Evolutionary conservation across 2,329 filamentous ascomycete genomes (phyloP).

Genomic region (Ceratocystis albifundus): DNA sequence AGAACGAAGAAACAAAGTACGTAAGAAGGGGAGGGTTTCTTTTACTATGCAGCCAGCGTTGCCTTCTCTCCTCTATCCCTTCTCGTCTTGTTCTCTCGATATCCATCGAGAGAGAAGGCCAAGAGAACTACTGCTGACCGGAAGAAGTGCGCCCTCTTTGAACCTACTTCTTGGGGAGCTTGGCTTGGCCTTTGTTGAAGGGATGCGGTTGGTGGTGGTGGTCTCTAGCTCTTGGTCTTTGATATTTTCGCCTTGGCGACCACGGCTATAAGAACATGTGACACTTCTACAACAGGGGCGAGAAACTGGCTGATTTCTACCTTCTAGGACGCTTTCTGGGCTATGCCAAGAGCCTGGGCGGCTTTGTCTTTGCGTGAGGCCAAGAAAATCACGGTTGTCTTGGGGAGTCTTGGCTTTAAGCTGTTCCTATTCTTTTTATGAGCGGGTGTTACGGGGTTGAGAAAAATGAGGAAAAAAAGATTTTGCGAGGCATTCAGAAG

Average conservation of each 20-base stretch:
- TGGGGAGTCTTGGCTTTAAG: conserved; percentile 8
- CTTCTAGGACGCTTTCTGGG: not conserved
- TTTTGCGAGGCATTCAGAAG: too few species aligned
- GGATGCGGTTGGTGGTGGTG: too few species aligned
- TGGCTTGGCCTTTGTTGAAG: not conserved
- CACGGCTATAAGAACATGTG: not conserved
- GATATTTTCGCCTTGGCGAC: conserved; percentile 1
- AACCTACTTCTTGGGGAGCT: not conserved
- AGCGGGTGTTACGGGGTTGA: conserved; percentile 4
- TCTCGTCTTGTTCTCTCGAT: not conserved
- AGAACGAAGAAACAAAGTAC: not conserved
- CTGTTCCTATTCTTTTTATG: not conserved
- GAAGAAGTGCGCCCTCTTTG: not conserved
- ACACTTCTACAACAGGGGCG: not conserved
- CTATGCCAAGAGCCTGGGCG: conserved; percentile 11
- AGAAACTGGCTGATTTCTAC: not conserved
- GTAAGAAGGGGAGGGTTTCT: not conserved
- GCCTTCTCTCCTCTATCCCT: not conserved
- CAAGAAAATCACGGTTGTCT: conserved; percentile 9
- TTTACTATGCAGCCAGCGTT: not conserved
- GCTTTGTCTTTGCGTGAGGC: not conserved
- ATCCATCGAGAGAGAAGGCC: not conserved
- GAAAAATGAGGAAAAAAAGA: not conserved
- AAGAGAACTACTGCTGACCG: not conserved
- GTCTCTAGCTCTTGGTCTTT: not conserved